These are phyloP conservation scores for Diaporthe ilicicola DNA, from an alignment of 2,329 filamentous ascomycete genomes.

Conservation along the genomic window DNA sequence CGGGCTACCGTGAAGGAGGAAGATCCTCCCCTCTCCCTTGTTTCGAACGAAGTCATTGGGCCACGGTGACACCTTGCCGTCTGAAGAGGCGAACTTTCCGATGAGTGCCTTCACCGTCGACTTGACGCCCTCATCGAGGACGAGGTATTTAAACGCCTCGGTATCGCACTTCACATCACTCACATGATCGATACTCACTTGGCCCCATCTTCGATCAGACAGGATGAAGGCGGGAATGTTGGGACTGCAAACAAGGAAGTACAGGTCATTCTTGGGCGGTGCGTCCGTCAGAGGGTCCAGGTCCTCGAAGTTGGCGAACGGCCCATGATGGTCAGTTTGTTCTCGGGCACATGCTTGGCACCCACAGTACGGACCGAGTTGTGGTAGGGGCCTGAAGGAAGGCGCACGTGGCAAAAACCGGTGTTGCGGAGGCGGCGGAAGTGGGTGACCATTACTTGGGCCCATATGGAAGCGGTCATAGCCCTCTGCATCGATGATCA, in stretches of 20 bases:
- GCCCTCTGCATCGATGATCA: conserved; percentile 54
- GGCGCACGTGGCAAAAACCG: neutral
- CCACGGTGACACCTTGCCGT: conserved; percentile 54
- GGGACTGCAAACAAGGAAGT: conserved; percentile 53
- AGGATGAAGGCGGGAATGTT: conserved; percentile 58
- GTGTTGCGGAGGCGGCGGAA: neutral
- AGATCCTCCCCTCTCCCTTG: conserved; percentile 59
- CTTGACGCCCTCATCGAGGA: conserved; percentile 58
- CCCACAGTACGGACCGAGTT: conserved; percentile 51
- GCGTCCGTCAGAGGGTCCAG: conserved; percentile 46
- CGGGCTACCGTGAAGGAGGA: conserved; percentile 60
- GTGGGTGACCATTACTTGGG: conserved; percentile 37
- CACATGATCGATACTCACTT: conserved; percentile 50
- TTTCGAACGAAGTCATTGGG: conserved; percentile 57
- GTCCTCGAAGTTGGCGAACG: conserved; percentile 51
- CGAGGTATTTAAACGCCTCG: conserved; percentile 59
- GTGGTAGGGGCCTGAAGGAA: conserved; percentile 48
- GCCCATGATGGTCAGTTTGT: conserved; percentile 38
- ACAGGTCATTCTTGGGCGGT: conserved; percentile 52
- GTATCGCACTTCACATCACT: conserved; percentile 52
- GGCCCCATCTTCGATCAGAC: conserved; percentile 54
- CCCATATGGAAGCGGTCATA: conserved; percentile 46
- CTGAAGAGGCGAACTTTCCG: conserved; percentile 53
- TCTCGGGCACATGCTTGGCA: conserved; percentile 47
- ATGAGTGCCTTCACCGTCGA: conserved; percentile 56